These are phyloP conservation scores for Reticulascus tulasneorum DNA, from an alignment of 2,329 filamentous ascomycete genomes.

Conservation along the genomic window DNA sequence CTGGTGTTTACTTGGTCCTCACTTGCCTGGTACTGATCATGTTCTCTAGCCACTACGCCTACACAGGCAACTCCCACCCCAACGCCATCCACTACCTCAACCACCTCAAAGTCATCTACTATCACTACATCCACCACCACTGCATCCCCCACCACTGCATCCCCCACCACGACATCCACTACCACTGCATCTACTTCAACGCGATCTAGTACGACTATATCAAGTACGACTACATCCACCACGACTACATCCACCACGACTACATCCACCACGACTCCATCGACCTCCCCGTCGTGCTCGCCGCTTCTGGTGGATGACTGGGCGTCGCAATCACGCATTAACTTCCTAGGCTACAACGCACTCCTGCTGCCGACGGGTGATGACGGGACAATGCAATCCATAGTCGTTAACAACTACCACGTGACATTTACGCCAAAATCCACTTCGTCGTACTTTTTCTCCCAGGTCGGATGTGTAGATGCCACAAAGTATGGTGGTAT, in stretches of 20 bases:
- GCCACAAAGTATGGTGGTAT: slow-evolving; percentile 51
- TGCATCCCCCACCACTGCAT: too few species aligned
- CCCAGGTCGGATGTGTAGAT: slow-evolving; percentile 51
- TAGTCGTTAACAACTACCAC: slow-evolving; percentile 47
- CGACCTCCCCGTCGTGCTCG: slow-evolving; percentile 26
- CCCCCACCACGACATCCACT: too few species aligned
- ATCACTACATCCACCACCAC: too few species aligned
- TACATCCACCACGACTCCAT: not conserved
- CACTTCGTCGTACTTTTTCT: slow-evolving; percentile 54
- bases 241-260: slow-evolving; percentile 1
- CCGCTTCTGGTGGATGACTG: slow-evolving; percentile 54
- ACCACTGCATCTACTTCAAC: too few species aligned
- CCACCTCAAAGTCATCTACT: too few species aligned
- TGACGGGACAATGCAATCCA: slow-evolving; percentile 52
- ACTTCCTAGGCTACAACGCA: slow-evolving; percentile 58
- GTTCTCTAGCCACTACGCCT: not conserved
- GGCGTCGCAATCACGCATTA: slow-evolving; percentile 57
- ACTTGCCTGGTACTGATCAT: not conserved
- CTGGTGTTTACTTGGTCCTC: not conserved
- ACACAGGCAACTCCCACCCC: slow-evolving; percentile 2
- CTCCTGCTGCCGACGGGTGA: slow-evolving; percentile 52
- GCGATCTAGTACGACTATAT: too few species aligned
- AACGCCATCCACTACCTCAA: slow-evolving; percentile 2
- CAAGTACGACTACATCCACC: not conserved
- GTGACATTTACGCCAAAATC: slow-evolving; percentile 48